phyloP scores from a whole-genome alignment of 352 stramenopile genomes.

The Globisporangium paddicum region DNA sequence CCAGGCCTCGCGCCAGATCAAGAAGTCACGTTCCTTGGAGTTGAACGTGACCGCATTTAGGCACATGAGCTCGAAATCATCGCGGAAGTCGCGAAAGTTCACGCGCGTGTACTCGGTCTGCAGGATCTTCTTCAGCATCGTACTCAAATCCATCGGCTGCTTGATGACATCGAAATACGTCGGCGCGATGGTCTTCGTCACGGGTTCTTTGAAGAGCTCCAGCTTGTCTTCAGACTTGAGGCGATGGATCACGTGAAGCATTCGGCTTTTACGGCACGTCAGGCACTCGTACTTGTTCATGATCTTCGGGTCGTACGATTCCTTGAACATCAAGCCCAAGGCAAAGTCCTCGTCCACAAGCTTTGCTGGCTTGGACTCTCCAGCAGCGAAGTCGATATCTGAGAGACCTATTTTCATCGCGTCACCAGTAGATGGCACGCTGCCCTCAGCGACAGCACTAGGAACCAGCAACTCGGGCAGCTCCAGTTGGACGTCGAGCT shows the following conservation, averaged over 20 bases:
- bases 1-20: slow-evolving; percentile 92
- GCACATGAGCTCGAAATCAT: slow-evolving; percentile 95
- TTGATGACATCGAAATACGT: slow-evolving; percentile 94
- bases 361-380: slow-evolving; percentile 37
- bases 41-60: slow-evolving; percentile 97
- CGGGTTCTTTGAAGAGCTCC: slow-evolving; percentile 91
- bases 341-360: slow-evolving; percentile 66
- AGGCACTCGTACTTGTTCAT: slow-evolving; percentile 83
- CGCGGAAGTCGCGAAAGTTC: slow-evolving; percentile 75
- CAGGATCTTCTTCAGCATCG: slow-evolving; percentile 80
- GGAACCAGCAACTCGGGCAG: slow-evolving; percentile 10
- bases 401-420: neutral
- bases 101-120: slow-evolving; percentile 60
- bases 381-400: slow-evolving; percentile 4
- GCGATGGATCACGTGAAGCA: slow-evolving; percentile 63
- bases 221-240: slow-evolving; percentile 76
- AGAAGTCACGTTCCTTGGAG: slow-evolving; percentile 77
- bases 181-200: slow-evolving; percentile 90
- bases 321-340: slow-evolving; percentile 49
- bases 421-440: neutral
- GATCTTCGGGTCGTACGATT: slow-evolving; percentile 58
- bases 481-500: slow-evolving; percentile 43
- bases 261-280: slow-evolving; percentile 71
- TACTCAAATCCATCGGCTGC: slow-evolving; percentile 91
- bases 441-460: neutral